These are phyloP conservation scores for Arthrobotrys sphaeroides DNA, from an alignment of 2,329 filamentous ascomycete species.

Conservation along the genomic window DNA sequence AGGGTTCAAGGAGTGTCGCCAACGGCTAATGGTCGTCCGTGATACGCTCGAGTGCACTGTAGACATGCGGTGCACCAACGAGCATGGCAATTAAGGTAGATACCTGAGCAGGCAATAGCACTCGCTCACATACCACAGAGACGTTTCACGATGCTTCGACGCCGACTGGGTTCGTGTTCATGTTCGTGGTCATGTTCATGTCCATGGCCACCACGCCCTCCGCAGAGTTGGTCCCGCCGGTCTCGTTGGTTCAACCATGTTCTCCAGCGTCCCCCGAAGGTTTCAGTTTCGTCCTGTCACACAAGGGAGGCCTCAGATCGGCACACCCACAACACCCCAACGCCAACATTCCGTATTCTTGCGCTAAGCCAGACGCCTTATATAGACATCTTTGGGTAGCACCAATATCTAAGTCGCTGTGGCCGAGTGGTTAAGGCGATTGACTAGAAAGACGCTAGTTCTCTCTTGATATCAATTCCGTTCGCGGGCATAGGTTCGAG, in stretches of 20 bases:
- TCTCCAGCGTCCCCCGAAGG: no score
- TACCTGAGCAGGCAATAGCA: no score
- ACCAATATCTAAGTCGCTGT: conserved; percentile 23
- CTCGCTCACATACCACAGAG: conserved; percentile 2
- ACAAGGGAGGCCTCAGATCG: conserved; percentile 14
- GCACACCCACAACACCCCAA: not conserved
- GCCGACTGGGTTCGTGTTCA: not conserved
- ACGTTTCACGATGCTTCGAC: conserved; percentile 10
- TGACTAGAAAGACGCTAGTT: conserved; percentile 30
- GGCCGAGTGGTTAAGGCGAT: conserved; percentile 49
- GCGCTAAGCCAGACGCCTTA: not conserved
- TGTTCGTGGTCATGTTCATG: not conserved
- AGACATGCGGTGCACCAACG: not conserved
- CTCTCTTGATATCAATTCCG: conserved; percentile 36
- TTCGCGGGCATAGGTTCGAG: conserved; percentile 43
- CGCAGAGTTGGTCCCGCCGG: not conserved
- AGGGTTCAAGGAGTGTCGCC: conserved; percentile 31
- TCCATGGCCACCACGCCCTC: not conserved
- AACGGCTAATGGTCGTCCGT: conserved; percentile 28
- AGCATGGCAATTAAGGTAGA: conserved; percentile 22
- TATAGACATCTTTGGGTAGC: not conserved
- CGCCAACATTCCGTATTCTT: not conserved
- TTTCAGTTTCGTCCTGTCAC: conserved; percentile 10
- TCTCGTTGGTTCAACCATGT: not conserved
- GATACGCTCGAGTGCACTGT: not conserved